Percentiles rank a stretch among this genome's conserved stretches.
Conservation (phyloP, 176 grass and related monocot species). For the Thalia dealbata region DNA sequence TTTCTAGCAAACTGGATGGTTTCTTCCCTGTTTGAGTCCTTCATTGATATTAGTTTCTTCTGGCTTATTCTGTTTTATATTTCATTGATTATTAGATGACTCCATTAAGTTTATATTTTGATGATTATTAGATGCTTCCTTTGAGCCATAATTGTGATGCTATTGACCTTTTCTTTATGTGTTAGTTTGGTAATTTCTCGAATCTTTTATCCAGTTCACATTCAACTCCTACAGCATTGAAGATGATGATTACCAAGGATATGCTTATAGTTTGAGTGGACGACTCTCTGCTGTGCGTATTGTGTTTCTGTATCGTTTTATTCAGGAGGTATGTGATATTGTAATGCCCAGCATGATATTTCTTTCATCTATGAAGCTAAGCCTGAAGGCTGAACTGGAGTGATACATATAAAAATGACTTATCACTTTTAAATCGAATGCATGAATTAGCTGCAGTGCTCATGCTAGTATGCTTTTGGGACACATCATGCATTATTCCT, state of each 20-base stretch:
- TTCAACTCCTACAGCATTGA: conserved; percentile 77
- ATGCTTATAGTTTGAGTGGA: conserved; percentile 85
- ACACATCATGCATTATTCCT: neutral
- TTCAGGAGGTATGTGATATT: conserved; percentile 66
- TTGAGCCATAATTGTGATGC: neutral
- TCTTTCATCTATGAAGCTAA: neutral
- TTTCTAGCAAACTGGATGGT: no score
- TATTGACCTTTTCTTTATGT: neutral
- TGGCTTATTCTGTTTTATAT: neutral
- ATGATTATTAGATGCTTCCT: neutral
- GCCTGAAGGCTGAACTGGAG: neutral
- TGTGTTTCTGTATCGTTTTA: conserved; percentile 91
- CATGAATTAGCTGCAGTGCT: neutral
- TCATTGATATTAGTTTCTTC: neutral
- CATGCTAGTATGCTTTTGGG: no score
- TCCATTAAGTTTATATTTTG: neutral
- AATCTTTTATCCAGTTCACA: conserved; percentile 44
- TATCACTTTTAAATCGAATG: neutral
- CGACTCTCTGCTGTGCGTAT: conserved; percentile 90
- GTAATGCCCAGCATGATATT: neutral
- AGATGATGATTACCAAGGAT: conserved; percentile 85
- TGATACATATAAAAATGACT: neutral
- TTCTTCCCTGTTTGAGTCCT: neutral
- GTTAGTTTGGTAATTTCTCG: neutral
- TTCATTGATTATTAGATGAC: no score